These are phyloP conservation scores for Protoeuglena noctilucae DNA, from an alignment of 139 green algal species.

Conservation along the genomic window DNA sequence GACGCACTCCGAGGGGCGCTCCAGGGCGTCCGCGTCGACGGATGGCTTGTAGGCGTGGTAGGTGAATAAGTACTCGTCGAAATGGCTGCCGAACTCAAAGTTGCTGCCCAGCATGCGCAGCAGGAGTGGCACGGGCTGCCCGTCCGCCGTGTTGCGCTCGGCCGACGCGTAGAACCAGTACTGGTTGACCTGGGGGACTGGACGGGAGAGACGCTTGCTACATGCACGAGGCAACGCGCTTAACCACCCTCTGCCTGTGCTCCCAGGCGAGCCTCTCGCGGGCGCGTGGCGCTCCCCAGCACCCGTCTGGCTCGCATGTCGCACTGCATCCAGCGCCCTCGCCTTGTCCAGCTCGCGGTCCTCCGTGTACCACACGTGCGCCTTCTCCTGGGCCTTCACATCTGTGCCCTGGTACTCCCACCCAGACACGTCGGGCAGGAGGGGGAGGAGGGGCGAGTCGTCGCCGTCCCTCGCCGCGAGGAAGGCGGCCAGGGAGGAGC, in stretches of 20 bases:
- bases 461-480: too few relatives aligned
- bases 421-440: too few relatives aligned
- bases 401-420: neutral
- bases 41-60: constrained; percentile 14
- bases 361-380: neutral
- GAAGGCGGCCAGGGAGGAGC: too few relatives aligned
- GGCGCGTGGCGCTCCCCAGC: too few relatives aligned
- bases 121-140: constrained; percentile 7
- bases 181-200: too few relatives aligned
- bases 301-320: too few relatives aligned
- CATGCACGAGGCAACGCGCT: too few relatives aligned
- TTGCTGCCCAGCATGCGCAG: constrained; percentile 27
- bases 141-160: neutral
- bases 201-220: too few relatives aligned
- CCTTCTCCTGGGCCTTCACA: neutral
- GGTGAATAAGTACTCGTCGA: constrained; percentile 24
- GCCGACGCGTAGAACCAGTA: neutral
- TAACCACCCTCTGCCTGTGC: too few relatives aligned
- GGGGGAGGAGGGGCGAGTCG: too few relatives aligned
- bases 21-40: neutral
- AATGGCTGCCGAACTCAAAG: constrained; percentile 28
- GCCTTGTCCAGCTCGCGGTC: neutral
- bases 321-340: too few relatives aligned
- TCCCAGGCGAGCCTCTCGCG: too few relatives aligned
- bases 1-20: constrained; percentile 6